Evolutionary conservation across 176 grass and related monocot genomes (phyloP), one percentile per base, ranked within the genome.

Genomic region (Triticum urartu): DNA sequence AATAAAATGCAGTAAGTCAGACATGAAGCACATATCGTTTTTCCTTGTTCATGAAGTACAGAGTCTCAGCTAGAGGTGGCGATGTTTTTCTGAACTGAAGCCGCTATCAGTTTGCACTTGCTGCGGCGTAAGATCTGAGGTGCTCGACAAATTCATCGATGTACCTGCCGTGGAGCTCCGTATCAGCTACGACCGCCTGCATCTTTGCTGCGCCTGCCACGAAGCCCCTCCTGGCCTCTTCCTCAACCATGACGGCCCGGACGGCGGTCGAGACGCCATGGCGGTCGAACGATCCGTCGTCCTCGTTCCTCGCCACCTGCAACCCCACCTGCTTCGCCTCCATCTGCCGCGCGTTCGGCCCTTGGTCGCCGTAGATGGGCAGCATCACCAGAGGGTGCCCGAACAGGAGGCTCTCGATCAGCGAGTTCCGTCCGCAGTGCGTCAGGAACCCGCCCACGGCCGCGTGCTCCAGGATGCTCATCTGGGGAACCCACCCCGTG

Each of bases 391-490:
- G 65, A 18, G 65, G 65, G 30, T 68, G 65, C 65, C 65, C 65
- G 32, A 68, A 68, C 65, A 68, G 30, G 6, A 74, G 71, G 5
- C 71, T 3, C 5, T 74, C 71, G 39, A 74, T 25, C 2, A 74
- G 71, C 71, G 71, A 74, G 71, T 74, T 74, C 71, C 22, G 40
- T 5, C 71, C 71, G 40, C 40, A 48, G 40, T 74, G 71, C 12
- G 71, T 47, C 11, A 47, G 71, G 71, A 74, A 74, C 13, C 40
- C 71, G n/a, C 71, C 71, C n/a, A 74, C 71, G 6, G 71, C 71
- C 39, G 71, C 40, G 71, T 74, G 40, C 71, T 22, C n/a, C 40
- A 74, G 40, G 5, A 74, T 74, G 71, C 40, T 47, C 71, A 74
- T 74, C 40, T 74, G 71, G 1, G 71, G 71, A 24, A 74, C 40